A percentile compares a stretch with the other conserved stretches of the same genome.
Evolutionary conservation across 169 alveolate species (phyloP).

Genomic region (Eimeria sp.): DNA sequence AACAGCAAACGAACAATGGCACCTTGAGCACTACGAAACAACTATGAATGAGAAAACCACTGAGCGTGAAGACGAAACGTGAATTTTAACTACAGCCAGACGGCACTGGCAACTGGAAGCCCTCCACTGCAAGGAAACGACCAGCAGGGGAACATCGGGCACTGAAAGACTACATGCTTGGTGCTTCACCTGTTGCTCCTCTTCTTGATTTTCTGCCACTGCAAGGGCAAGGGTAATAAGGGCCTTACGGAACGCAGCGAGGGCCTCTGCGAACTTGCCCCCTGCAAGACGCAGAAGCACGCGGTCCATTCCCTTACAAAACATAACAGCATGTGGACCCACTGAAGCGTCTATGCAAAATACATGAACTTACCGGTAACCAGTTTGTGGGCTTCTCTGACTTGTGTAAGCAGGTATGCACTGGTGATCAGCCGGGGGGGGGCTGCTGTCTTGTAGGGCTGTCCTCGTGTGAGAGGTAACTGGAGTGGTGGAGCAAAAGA

Average conservation of each 20-base stretch:
- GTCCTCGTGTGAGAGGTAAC: constrained; percentile 73
- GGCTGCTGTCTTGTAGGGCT: constrained; percentile 35
- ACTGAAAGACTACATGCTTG: not conserved
- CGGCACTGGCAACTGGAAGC: not conserved
- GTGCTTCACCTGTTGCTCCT: constrained; percentile 79
- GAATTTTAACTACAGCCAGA: no score
- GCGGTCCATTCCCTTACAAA: not conserved
- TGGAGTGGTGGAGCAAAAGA: constrained; percentile 67
- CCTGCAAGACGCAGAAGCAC: constrained; percentile 32
- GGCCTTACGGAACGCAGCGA: constrained; percentile 84
- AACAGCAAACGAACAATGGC: not conserved
- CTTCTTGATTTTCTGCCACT: constrained; percentile 80
- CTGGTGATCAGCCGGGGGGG: constrained; percentile 68
- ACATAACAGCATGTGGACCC: not conserved
- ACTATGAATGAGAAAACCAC: not conserved
- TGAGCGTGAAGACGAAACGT: not conserved
- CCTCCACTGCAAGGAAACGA: not conserved
- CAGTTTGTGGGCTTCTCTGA: constrained; percentile 83
- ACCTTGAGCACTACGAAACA: not conserved
- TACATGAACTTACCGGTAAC: constrained; percentile 71
- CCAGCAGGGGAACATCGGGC: no score
- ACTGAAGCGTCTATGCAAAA: not conserved
- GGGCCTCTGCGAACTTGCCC: constrained; percentile 87
- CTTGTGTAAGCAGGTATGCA: constrained; percentile 20
- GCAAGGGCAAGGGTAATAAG: constrained; percentile 83